These are phyloP conservation scores for Cladobotryum protrusum DNA, from an alignment of 2,329 filamentous ascomycete species.

Conservation along the genomic window DNA sequence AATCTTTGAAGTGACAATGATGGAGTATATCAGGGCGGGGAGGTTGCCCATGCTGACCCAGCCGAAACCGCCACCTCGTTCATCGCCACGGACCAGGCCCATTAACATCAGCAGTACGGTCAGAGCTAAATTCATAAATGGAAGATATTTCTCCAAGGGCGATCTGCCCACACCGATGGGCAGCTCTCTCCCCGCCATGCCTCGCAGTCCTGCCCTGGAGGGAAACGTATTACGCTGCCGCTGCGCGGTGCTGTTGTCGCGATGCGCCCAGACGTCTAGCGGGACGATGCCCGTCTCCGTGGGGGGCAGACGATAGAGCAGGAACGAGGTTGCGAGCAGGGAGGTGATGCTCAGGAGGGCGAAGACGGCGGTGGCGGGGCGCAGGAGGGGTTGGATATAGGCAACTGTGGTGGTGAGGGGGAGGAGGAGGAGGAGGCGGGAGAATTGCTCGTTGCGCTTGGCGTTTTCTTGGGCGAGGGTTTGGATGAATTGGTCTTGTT, in stretches of 20 bases:
- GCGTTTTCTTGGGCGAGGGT: slow-evolving; percentile 50
- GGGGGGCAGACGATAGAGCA: slow-evolving; percentile 51
- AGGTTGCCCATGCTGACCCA: slow-evolving; percentile 43
- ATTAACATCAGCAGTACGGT: slow-evolving; percentile 44
- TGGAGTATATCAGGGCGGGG: slow-evolving; percentile 52
- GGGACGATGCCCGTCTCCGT: slow-evolving; percentile 45
- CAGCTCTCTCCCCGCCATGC: slow-evolving; percentile 6
- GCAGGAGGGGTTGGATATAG: slow-evolving; percentile 39
- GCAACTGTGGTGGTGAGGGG: slow-evolving; percentile 50
- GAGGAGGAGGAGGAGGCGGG: slow-evolving; percentile 52
- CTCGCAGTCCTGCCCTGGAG: slow-evolving; percentile 2
- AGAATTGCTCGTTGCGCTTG: slow-evolving; percentile 52
- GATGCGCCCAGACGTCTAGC: slow-evolving; percentile 39
- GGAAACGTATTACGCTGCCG: background rate
- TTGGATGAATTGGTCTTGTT: slow-evolving; percentile 59
- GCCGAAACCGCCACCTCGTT: slow-evolving; percentile 26
- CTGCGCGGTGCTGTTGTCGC: background rate
- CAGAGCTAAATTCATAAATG: slow-evolving; percentile 54
- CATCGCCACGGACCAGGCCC: slow-evolving; percentile 33
- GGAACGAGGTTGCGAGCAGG: slow-evolving; percentile 55
- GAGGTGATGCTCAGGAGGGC: slow-evolving; percentile 56
- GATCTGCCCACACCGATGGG: slow-evolving; percentile 19
- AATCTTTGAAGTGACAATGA: slow-evolving; percentile 56
- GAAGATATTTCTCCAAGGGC: slow-evolving; percentile 53
- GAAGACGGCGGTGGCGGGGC: slow-evolving; percentile 33